Conservation (phyloP, 257 asterid species). For the Sherardia arvensis region DNA sequence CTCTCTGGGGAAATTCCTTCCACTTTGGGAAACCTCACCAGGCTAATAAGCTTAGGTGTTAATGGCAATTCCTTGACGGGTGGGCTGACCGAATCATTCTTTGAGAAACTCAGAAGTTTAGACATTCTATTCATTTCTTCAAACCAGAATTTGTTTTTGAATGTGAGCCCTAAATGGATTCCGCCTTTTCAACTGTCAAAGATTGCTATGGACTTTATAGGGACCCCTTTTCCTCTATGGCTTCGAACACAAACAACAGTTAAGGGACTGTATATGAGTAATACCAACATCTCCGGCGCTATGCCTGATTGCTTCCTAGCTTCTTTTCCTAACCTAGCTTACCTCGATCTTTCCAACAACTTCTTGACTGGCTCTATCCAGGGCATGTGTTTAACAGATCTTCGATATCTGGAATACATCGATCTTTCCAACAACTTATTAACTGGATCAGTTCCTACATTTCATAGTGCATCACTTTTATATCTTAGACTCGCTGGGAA, state of each 20-base stretch:
- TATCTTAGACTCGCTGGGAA: neutral
- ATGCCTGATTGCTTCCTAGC: too few relatives aligned
- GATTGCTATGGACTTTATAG: slow-evolving; percentile 1
- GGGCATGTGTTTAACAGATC: too few relatives aligned
- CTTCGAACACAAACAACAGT: neutral
- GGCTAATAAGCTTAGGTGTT: too few relatives aligned
- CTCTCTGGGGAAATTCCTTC: too few relatives aligned
- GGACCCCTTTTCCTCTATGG: slow-evolving; percentile 1
- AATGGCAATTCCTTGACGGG: slow-evolving; percentile 10
- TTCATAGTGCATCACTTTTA: neutral
- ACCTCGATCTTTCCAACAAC: too few relatives aligned
- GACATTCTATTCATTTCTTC: neutral
- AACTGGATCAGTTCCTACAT: too few relatives aligned
- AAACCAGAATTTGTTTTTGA: neutral
- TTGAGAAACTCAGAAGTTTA: neutral
- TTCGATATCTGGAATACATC: too few relatives aligned
- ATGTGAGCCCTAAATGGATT: slow-evolving; percentile 8
- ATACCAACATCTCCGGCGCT: neutral
- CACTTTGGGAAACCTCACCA: too few relatives aligned
- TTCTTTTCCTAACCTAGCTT: too few relatives aligned
- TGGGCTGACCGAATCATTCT: slow-evolving; percentile 4
- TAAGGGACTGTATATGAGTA: neutral
- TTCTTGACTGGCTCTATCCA: neutral
- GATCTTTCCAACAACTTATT: too few relatives aligned
- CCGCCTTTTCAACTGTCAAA: neutral